Evolutionary conservation across 2,329 filamentous ascomycete species (phyloP).

Genomic region (Septoria petroselini): DNA sequence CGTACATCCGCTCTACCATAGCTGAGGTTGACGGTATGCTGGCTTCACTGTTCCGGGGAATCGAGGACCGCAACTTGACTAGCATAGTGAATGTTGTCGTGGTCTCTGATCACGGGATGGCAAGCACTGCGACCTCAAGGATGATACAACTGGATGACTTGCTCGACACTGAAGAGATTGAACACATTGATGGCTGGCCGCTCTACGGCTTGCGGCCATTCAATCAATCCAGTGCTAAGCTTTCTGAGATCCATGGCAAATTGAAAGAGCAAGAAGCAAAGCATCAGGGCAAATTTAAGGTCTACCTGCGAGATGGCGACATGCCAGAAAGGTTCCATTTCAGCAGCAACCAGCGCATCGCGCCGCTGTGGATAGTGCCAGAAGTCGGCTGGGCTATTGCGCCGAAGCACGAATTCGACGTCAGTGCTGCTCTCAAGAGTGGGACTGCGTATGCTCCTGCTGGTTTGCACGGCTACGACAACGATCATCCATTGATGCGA

Average conservation of each 20-base stretch:
- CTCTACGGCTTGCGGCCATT: conserved; percentile 84
- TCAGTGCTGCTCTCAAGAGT: conserved; percentile 62
- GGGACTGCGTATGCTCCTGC: conserved; percentile 70
- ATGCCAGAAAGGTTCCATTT: conserved; percentile 97
- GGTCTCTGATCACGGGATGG: conserved; percentile 99
- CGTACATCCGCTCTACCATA: conserved; percentile 79
- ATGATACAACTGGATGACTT: conserved; percentile 88
- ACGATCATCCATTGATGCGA: conserved; percentile 91
- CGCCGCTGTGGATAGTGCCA: conserved; percentile 90
- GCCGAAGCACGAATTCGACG: conserved; percentile 71
- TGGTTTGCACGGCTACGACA: conserved; percentile 91
- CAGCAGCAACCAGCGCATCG: conserved; percentile 79
- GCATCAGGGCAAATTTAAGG: conserved; percentile 69
- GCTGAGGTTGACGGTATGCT: conserved; percentile 78
- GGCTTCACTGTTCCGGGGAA: conserved; percentile 67
- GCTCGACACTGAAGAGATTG: conserved; percentile 71
- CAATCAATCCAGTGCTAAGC: conserved; percentile 53
- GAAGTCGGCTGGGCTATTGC: conserved; percentile 92
- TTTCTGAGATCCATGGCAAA: conserved; percentile 64
- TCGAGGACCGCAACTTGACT: conserved; percentile 79
- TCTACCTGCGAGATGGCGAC: conserved; percentile 79
- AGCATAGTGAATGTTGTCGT: conserved; percentile 88
- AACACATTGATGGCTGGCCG: conserved; percentile 91
- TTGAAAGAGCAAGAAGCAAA: conserved; percentile 55
- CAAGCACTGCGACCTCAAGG: conserved; percentile 76